A percentile compares a stretch with the other conserved stretches of the same genome.
Evolutionary conservation across 1,284 basidiomycete genomes (phyloP).

Genomic region (Grifola frondosa): DNA sequence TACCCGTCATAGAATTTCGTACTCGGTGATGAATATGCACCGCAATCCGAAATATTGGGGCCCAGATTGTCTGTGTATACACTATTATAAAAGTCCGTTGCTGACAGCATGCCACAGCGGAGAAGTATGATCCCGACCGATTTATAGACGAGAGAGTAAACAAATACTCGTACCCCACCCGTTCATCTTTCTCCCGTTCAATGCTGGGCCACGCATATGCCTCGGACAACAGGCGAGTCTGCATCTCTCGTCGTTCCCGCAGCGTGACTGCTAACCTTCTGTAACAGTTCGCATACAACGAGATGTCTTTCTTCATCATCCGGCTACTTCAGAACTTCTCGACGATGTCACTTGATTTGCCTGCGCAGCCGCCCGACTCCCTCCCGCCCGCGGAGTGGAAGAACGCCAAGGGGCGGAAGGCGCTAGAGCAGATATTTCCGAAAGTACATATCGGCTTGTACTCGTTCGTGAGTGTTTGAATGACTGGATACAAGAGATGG

Average conservation of each 20-base stretch:
- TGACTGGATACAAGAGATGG: background rate
- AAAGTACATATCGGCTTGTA: slow-evolving; percentile 25
- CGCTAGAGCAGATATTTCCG: slow-evolving; percentile 18
- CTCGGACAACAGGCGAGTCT: slow-evolving; percentile 43
- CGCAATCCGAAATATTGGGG: slow-evolving; percentile 64
- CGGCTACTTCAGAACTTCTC: slow-evolving; percentile 49
- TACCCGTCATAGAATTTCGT: slow-evolving; percentile 38
- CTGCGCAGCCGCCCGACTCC: slow-evolving; percentile 19
- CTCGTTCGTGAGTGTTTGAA: slow-evolving; percentile 36
- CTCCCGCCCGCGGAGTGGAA: slow-evolving; percentile 23
- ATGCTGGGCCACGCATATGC: slow-evolving; percentile 49
- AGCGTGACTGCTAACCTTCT: too few species aligned
- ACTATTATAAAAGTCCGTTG: background rate
- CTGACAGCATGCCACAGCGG: slow-evolving; percentile 23
- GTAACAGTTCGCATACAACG: slow-evolving; percentile 44
- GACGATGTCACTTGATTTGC: slow-evolving; percentile 38
- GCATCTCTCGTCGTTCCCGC: background rate
- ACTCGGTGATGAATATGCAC: slow-evolving; percentile 63
- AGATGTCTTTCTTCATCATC: slow-evolving; percentile 42
- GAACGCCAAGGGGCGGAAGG: slow-evolving; percentile 14
- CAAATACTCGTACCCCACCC: slow-evolving; percentile 40
- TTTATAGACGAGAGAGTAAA: slow-evolving; percentile 39
- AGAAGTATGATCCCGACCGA: slow-evolving; percentile 47
- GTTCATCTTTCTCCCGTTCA: slow-evolving; percentile 51
- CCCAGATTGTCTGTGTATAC: slow-evolving; percentile 47